Evolutionary conservation across 2,329 filamentous ascomycete genomes (phyloP).

Genomic region (Penicillium capsulatum): DNA sequence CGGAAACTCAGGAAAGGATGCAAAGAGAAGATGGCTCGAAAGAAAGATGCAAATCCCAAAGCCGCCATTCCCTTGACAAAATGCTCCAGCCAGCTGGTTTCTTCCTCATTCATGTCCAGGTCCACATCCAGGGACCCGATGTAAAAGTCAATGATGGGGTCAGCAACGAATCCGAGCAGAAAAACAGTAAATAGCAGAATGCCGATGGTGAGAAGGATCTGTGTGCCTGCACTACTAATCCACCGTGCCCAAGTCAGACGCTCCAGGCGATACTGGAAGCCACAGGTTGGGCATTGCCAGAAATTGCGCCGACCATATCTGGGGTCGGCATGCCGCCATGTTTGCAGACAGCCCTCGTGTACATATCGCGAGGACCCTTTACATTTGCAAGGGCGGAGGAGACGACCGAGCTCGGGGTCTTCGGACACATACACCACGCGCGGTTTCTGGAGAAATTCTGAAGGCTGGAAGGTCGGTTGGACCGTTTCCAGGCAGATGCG

Average conservation of each 20-base stretch:
- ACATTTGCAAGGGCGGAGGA: conserved; percentile 88
- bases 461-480: conserved; percentile 56
- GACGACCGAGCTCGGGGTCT: conserved; percentile 66
- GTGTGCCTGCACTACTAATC: conserved; percentile 62
- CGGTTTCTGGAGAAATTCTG: conserved; percentile 54
- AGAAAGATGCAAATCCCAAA: conserved; percentile 76
- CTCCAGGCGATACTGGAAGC: conserved; percentile 74
- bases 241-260: conserved; percentile 71
- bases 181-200: conserved; percentile 74
- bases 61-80: conserved; percentile 88
- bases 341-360: conserved; percentile 81
- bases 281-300: conserved; percentile 84
- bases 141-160: conserved; percentile 87
- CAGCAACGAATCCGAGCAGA: conserved; percentile 81
- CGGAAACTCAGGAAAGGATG: conserved; percentile 66
- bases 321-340: conserved; percentile 75
- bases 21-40: conserved; percentile 72
- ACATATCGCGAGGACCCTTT: conserved; percentile 91
- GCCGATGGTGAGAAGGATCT: conserved; percentile 65
- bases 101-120: conserved; percentile 41
- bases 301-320: conserved; percentile 63
- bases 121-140: conserved; percentile 69
- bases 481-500: conserved; percentile 82
- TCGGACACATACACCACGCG: conserved; percentile 68
- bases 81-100: conserved; percentile 71